Percentiles rank a stretch among this genome's conserved stretches.
Conservation (phyloP, 345 rosid species). For the Gossypium stocksii region DNA sequence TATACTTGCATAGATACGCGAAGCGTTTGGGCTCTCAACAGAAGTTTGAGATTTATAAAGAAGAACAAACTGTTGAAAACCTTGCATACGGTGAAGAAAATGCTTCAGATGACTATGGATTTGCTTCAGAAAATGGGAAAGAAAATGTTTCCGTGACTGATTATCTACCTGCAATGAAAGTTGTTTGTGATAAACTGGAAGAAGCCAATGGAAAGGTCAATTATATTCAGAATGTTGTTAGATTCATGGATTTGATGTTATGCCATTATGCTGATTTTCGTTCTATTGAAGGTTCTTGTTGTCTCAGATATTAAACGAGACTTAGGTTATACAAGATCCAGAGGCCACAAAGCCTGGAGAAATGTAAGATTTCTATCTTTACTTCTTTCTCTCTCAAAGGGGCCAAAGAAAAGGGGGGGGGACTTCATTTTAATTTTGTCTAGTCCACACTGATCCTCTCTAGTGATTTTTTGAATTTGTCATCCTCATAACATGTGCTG, state of each 20-base stretch:
- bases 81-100: constrained; percentile 33
- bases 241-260: constrained; percentile 18
- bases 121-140: constrained; percentile 30
- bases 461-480: constrained; percentile 1
- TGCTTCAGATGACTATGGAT: constrained; percentile 32
- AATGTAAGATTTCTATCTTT: constrained; percentile 39
- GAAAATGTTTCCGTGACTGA: constrained; percentile 71
- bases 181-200: constrained; percentile 75
- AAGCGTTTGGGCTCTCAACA: constrained; percentile 74
- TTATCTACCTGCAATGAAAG: constrained; percentile 77
- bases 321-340: constrained; percentile 68
- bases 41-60: constrained; percentile 63
- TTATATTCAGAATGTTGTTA: constrained; percentile 17
- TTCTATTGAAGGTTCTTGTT: constrained; percentile 67
- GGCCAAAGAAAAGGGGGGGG: background rate
- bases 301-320: constrained; percentile 77
- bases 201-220: constrained; percentile 71
- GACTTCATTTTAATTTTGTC: background rate
- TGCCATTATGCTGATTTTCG: constrained; percentile 31
- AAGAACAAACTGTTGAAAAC: constrained; percentile 31
- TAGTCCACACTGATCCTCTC: background rate
- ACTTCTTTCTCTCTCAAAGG: constrained; percentile 3
- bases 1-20: constrained; percentile 68
- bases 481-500: constrained; percentile 17
- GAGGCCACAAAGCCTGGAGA: constrained; percentile 84